A percentile compares a stretch with the other conserved stretches of the same genome.
Conservation (phyloP, 2,329 filamentous ascomycete species). For the Aspergillus unguis region DNA sequence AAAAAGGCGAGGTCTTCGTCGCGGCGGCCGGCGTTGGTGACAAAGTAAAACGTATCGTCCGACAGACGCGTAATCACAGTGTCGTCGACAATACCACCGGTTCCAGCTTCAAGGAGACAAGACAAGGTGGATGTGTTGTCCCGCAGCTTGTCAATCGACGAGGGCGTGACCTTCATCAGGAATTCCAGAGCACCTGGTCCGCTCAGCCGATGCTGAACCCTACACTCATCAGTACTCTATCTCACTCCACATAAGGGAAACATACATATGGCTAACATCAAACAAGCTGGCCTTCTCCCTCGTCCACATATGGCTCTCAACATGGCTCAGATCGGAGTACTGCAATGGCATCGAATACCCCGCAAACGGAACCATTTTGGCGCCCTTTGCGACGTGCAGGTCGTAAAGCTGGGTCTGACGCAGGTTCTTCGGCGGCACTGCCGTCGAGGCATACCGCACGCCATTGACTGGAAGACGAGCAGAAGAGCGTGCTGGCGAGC, state of each 20-base stretch:
- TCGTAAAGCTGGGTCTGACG: slow-evolving; percentile 69
- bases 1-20: slow-evolving; percentile 84
- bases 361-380: slow-evolving; percentile 95
- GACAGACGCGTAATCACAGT: slow-evolving; percentile 81
- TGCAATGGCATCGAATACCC: slow-evolving; percentile 91
- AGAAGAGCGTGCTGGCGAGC: slow-evolving; percentile 15
- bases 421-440: slow-evolving; percentile 22
- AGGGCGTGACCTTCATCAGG: slow-evolving; percentile 79
- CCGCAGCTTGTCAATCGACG: slow-evolving; percentile 62
- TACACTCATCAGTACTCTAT: slow-evolving; percentile 23
- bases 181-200: slow-evolving; percentile 78
- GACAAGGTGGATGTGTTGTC: slow-evolving; percentile 75
- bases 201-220: slow-evolving; percentile 76
- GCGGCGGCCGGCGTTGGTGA: slow-evolving; percentile 89
- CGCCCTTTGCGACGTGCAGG: slow-evolving; percentile 72
- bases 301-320: slow-evolving; percentile 86
- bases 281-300: slow-evolving; percentile 85
- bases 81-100: slow-evolving; percentile 92
- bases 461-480: slow-evolving; percentile 13
- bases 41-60: slow-evolving; percentile 77
- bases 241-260: background rate
- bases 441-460: slow-evolving; percentile 34
- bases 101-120: slow-evolving; percentile 72
- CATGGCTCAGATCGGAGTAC: slow-evolving; percentile 72
- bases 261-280: slow-evolving; percentile 93